Percentiles rank a stretch among this genome's conserved stretches.
Evolutionary conservation across 306 rosid species (phyloP).

Genomic region (Rosa multiflora): DNA sequence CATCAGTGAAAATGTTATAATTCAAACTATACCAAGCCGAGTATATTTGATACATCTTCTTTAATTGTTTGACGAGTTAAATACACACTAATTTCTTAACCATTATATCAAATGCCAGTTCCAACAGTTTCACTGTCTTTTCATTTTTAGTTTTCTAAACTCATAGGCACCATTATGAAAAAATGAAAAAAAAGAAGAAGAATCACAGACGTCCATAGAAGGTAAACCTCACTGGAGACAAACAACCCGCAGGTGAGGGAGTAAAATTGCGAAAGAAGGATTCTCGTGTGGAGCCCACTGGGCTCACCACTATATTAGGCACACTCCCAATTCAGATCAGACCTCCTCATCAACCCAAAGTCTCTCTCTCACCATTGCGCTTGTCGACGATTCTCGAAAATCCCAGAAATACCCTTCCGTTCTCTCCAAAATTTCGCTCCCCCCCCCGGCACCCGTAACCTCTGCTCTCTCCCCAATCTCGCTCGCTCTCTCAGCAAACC

Average conservation of each 20-base stretch:
- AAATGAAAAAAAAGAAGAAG: too few relatives aligned
- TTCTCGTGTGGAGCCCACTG: not conserved
- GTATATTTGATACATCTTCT: too few relatives aligned
- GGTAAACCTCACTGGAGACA: too few relatives aligned
- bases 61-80: too few relatives aligned
- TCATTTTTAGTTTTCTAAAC: too few relatives aligned
- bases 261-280: not conserved
- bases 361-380: not conserved
- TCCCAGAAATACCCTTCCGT: not conserved
- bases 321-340: constrained; percentile 9
- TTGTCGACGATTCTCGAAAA: not conserved
- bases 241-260: not conserved
- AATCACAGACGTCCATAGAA: too few relatives aligned
- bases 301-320: not conserved
- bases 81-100: too few relatives aligned
- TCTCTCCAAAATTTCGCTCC: not conserved
- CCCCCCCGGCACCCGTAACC: not conserved
- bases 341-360: not conserved
- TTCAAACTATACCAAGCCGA: too few relatives aligned
- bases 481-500: constrained; percentile 28
- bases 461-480: constrained; percentile 8
- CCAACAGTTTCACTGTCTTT: too few relatives aligned
- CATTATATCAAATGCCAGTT: too few relatives aligned
- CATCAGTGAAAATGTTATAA: too few relatives aligned
- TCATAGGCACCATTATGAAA: too few relatives aligned